These are phyloP conservation scores for Thielaviopsis euricoi DNA, from an alignment of 2,329 filamentous ascomycete species.

Conservation along the genomic window DNA sequence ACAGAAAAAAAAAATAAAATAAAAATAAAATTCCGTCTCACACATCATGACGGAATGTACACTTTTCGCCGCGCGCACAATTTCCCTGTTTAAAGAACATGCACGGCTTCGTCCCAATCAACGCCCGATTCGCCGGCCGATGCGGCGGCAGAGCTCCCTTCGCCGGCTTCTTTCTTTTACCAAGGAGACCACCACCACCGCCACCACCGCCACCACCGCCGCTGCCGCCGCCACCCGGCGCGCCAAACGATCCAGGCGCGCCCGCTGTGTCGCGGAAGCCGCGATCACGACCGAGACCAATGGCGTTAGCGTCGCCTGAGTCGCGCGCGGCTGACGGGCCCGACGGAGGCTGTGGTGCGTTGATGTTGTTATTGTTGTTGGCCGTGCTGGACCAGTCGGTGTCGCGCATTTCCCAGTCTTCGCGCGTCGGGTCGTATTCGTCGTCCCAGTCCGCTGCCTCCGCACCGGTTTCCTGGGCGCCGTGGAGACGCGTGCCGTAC, in stretches of 20 bases:
- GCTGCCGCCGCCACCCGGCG: constrained; percentile 12
- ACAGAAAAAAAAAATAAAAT: neutral
- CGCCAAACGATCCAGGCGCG: constrained; percentile 18
- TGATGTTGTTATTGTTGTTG: neutral
- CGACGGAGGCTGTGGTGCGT: neutral
- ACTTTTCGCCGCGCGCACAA: constrained; percentile 56
- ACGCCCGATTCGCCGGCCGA: constrained; percentile 33
- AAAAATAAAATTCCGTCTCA: neutral
- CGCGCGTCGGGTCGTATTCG: constrained; percentile 12
- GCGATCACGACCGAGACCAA: constrained; percentile 13
- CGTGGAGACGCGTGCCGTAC: constrained; percentile 25
- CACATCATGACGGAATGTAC: constrained; percentile 55
- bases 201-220: constrained; percentile 16
- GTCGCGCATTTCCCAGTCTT: constrained; percentile 12
- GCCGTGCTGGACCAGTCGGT: neutral
- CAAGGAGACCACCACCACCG: constrained; percentile 13
- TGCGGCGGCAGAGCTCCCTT: constrained; percentile 25
- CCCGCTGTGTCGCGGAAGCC: constrained; percentile 18
- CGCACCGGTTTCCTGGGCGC: constrained; percentile 22
- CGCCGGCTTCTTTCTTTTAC: constrained; percentile 25
- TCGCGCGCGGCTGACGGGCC: neutral
- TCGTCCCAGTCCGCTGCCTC: constrained; percentile 15
- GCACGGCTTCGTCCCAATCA: constrained; percentile 52
- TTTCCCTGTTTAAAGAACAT: constrained; percentile 55
- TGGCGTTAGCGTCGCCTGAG: constrained; percentile 2